Evolutionary conservation across 306 rosid species (phyloP), one percentile per base, ranked within the genome.

Genomic region (Delonix regia): DNA sequence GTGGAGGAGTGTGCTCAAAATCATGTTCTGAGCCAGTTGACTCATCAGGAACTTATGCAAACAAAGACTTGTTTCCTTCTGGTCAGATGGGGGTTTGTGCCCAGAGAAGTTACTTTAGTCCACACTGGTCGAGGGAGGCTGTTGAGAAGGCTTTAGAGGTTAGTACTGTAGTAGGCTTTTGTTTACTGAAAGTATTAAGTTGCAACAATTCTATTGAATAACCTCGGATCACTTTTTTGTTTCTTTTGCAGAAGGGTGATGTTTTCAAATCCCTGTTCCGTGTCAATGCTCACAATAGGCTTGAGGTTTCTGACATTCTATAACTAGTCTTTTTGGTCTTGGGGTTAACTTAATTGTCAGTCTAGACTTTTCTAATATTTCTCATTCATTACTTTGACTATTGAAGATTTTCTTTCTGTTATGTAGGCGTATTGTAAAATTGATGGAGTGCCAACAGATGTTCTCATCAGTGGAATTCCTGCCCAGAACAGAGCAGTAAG

Each of bases 401-500:
- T 71, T 79, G 25, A 51, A 19, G 4, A 5, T 28, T 42, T 42
- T 44, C 80, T 47, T 34, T 22, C 48, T 66, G 48, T 39, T 49
- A n/a, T 34, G 83, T 53, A 94, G 99, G 99, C 97, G 30, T 95
- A 92, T 78, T 95, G 99, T 85, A 87, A 57, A 83, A 85, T 95
- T 81, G 98, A 95, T 59, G 98, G 97, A 66, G 75, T 95, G 62
- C 88, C 95, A 9, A 86, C 84, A 3, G 97, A 95, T 86, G 41
- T 93, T 66, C 89, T 95, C 56, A 76, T 95, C 39, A 68, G 75
- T 76, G 98, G 98, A 80, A 77, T 82, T 79, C 77, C 85, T 7
- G 80, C 90, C 82, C 99, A 95, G 86, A 95, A 92, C 80, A 92
- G 98, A 92, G 99, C 99, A 77, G 99, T 95, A 83, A 91, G 97